Conservation (phyloP, 768 basidiomycete genomes). For the Suillus spraguei region DNA sequence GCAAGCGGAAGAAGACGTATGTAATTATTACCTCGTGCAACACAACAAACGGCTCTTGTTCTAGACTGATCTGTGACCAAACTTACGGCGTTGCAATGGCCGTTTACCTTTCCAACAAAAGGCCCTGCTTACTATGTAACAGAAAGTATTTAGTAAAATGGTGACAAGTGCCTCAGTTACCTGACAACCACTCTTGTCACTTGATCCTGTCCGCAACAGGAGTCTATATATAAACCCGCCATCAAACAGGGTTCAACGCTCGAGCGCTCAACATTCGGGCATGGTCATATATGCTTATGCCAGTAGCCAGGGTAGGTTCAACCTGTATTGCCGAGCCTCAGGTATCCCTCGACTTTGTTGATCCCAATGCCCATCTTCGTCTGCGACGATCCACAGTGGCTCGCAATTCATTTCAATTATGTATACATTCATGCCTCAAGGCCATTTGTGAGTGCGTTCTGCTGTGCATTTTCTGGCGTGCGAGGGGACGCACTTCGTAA, state of each 20-base stretch:
- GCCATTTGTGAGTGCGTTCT: background rate
- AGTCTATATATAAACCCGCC: too few species aligned
- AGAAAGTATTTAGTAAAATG: too few species aligned
- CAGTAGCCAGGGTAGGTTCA: background rate
- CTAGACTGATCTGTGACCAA: too few species aligned
- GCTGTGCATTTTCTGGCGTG: background rate
- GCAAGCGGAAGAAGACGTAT: background rate
- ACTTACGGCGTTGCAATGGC: too few species aligned
- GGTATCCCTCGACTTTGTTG: background rate
- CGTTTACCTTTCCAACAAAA: too few species aligned
- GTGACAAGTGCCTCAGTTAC: too few species aligned
- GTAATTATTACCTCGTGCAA: slow-evolving; percentile 48
- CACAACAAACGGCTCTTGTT: slow-evolving; percentile 45
- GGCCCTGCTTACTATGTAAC: too few species aligned
- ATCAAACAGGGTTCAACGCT: too few species aligned
- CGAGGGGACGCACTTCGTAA: background rate
- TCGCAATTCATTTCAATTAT: background rate
- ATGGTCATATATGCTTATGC: background rate
- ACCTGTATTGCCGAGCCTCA: background rate
- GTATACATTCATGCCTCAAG: background rate
- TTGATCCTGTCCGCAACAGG: too few species aligned
- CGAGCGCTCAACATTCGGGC: background rate
- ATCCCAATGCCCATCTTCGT: background rate
- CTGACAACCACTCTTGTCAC: too few species aligned
- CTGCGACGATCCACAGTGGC: background rate